phyloP scores from a whole-genome alignment of 208 protist genomes.

The Trypanosoma rangeli region DNA sequence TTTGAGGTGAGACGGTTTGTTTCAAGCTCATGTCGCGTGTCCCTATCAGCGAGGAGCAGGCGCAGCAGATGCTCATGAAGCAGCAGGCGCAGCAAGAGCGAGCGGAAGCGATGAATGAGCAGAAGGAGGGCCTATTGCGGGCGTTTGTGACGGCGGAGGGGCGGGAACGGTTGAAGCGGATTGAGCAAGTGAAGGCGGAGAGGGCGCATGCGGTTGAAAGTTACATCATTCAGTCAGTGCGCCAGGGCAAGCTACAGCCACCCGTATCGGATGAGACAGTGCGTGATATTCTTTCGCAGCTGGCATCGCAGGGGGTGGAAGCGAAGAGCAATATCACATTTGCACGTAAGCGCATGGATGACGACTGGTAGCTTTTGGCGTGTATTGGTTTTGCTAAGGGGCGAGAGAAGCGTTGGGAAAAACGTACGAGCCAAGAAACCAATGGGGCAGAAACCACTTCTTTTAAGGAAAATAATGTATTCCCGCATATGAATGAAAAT shows the following conservation, averaged over 20 bases:
- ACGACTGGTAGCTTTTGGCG: constrained; percentile 75
- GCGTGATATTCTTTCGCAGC: constrained; percentile 69
- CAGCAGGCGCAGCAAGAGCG: constrained; percentile 86
- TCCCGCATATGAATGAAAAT: background rate
- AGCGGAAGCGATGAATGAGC: constrained; percentile 71
- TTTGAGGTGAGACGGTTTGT: background rate
- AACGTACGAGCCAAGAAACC: background rate
- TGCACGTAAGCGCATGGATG: constrained; percentile 83
- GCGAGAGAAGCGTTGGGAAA: background rate
- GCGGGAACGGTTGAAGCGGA: constrained; percentile 87
- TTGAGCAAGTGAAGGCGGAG: constrained; percentile 86
- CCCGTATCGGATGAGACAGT: constrained; percentile 84
- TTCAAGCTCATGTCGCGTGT: constrained; percentile 36
- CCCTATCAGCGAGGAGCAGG: constrained; percentile 87
- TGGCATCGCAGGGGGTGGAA: constrained; percentile 55
- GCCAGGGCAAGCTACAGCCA: constrained; percentile 83
- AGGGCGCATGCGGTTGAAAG: constrained; percentile 81
- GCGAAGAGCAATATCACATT: constrained; percentile 80
- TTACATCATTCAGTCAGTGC: constrained; percentile 89
- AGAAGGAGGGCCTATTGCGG: constrained; percentile 87
- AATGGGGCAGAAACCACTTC: too few relatives aligned
- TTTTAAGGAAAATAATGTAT: too few relatives aligned
- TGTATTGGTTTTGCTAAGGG: background rate
- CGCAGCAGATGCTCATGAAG: constrained; percentile 87
- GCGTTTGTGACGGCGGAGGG: constrained; percentile 85